A percentile compares a stretch with the other conserved stretches of the same genome.
Evolutionary conservation across 148 eudicot genomes (phyloP).

Genomic region (Drosera capensis): DNA sequence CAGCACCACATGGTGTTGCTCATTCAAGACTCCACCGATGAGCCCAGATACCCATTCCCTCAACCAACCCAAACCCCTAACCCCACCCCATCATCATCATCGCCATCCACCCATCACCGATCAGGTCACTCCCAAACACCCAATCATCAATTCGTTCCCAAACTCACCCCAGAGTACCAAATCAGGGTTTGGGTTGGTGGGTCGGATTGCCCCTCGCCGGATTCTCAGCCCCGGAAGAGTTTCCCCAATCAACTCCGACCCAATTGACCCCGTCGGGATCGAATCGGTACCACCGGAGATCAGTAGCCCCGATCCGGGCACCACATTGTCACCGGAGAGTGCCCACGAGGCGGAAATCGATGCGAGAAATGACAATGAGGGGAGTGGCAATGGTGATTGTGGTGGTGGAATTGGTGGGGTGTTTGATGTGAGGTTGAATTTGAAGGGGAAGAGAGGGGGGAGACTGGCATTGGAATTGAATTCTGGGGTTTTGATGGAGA

Average conservation of each 20-base stretch:
- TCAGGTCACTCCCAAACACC: conserved; percentile 23
- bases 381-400: not conserved
- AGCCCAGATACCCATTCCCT: conserved; percentile 37
- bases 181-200: conserved; percentile 28
- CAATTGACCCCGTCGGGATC: conserved; percentile 10
- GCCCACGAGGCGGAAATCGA: conserved; percentile 2
- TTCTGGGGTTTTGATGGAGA: conserved; percentile 50
- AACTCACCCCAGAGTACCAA: conserved; percentile 44
- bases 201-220: conserved; percentile 49
- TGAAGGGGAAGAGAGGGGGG: conserved; percentile 67
- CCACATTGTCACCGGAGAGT: not conserved
- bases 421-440: conserved; percentile 73
- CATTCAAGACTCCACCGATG: conserved; percentile 49
- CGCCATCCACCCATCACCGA: conserved; percentile 5
- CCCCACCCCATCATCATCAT: not conserved
- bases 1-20: conserved; percentile 56
- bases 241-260: conserved; percentile 59
- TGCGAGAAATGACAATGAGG: conserved; percentile 6
- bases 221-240: conserved; percentile 91
- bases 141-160: conserved; percentile 23
- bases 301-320: conserved; percentile 5
- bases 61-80: conserved; percentile 9
- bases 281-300: conserved; percentile 7
- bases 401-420: conserved; percentile 7
- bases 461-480: conserved; percentile 54